Evolutionary conservation across 73 alveolate genomes (phyloP).

Genomic region (Tetrahymena malaccensis): DNA sequence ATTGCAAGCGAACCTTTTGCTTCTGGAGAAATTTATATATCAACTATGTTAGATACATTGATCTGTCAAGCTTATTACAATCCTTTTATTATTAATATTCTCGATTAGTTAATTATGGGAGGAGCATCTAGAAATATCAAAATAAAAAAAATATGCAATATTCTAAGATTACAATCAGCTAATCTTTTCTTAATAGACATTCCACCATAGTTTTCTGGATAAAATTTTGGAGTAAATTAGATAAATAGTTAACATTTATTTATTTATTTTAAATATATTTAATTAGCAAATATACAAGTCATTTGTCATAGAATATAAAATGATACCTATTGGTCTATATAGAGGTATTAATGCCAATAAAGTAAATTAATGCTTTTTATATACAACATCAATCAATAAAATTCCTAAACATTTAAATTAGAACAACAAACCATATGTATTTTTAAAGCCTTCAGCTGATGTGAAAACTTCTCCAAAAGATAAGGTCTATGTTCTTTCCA

Average conservation of each 20-base stretch:
- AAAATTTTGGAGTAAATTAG: constrained; percentile 8
- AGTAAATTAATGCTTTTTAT: neutral
- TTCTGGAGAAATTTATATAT: constrained; percentile 87
- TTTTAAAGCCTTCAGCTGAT: constrained; percentile 62
- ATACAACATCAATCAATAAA: neutral
- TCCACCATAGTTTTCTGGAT: constrained; percentile 33
- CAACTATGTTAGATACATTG: constrained; percentile 90
- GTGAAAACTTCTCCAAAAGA: constrained; percentile 4
- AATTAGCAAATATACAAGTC: constrained; percentile 35
- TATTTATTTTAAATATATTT: neutral
- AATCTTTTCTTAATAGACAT: constrained; percentile 48
- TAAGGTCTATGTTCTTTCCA: constrained; percentile 34
- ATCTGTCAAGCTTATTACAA: constrained; percentile 90
- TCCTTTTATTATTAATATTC: constrained; percentile 81
- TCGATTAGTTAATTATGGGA: constrained; percentile 90
- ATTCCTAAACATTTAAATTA: neutral
- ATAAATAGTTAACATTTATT: neutral
- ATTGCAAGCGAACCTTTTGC: constrained; percentile 91
- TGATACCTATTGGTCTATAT: constrained; percentile 69
- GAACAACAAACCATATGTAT: constrained; percentile 61
- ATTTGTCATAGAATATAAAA: constrained; percentile 48
- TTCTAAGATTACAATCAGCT: constrained; percentile 50
- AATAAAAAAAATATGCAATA: constrained; percentile 45
- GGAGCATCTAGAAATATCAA: constrained; percentile 71
- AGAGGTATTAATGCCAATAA: constrained; percentile 22